phyloP scores from a whole-genome alignment of 768 basidiomycete genomes.

The Termitomyces sp. region DNA sequence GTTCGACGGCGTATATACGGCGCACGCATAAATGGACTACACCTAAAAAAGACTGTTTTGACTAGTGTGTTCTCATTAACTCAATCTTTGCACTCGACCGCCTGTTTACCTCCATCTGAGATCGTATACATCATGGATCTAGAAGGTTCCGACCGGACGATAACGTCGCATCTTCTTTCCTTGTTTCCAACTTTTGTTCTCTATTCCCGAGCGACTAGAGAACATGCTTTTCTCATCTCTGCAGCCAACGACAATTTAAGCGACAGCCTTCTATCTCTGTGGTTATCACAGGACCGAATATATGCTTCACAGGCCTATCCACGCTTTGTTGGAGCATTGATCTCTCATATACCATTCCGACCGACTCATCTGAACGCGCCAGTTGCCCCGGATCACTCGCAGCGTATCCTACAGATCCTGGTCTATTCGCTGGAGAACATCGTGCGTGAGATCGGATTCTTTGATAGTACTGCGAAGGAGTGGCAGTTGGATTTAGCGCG shows the following conservation, averaged over 20 bases:
- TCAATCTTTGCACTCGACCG: too few species aligned
- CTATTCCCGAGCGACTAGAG: constrained; percentile 41
- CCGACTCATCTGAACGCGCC: constrained; percentile 20
- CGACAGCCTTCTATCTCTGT: constrained; percentile 43
- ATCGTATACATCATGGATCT: not conserved
- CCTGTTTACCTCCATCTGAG: not conserved
- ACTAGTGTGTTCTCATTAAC: too few species aligned
- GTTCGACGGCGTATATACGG: too few species aligned
- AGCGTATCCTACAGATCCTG: constrained; percentile 40
- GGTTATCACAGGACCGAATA: constrained; percentile 68
- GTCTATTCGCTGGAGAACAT: constrained; percentile 52
- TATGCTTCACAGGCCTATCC: constrained; percentile 76
- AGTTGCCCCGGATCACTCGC: constrained; percentile 26
- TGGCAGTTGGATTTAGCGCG: constrained; percentile 40
- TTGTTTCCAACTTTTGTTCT: not conserved
- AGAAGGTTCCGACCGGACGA: not conserved
- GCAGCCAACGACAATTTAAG: constrained; percentile 50
- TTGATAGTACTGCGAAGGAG: constrained; percentile 40
- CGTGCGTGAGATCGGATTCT: constrained; percentile 53
- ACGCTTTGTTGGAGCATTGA: constrained; percentile 60
- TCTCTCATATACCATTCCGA: constrained; percentile 52
- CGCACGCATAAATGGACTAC: too few species aligned
- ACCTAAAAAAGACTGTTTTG: too few species aligned
- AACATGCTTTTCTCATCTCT: constrained; percentile 51
- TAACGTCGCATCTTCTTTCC: constrained; percentile 10